These are phyloP conservation scores for Spiraea crenata DNA, from an alignment of 331 rosid genomes.

Conservation along the genomic window DNA sequence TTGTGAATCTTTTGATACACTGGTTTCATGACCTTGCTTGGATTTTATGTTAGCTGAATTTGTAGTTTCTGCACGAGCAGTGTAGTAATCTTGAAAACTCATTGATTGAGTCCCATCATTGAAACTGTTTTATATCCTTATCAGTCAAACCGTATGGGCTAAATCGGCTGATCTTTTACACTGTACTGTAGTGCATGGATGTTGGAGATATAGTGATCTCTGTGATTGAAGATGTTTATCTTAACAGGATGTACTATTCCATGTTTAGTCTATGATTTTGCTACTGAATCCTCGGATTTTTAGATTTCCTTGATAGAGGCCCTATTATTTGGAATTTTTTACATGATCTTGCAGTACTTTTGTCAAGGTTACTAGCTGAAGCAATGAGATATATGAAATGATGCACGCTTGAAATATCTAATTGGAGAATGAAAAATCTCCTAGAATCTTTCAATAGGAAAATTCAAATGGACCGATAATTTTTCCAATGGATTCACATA, in stretches of 20 bases:
- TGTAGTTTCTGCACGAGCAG: neutral
- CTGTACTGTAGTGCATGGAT: neutral
- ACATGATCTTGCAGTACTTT: neutral
- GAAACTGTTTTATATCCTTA: neutral
- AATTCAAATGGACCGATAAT: no score
- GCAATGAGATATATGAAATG: neutral
- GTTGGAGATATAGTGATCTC: neutral
- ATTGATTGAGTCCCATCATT: neutral
- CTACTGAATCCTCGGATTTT: neutral
- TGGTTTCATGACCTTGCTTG: neutral
- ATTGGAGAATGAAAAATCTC: neutral
- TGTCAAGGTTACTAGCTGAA: neutral
- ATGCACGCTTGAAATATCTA: neutral
- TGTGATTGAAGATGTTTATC: neutral
- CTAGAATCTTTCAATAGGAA: neutral
- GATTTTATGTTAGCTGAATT: neutral
- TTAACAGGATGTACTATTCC: neutral
- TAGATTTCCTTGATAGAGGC: neutral
- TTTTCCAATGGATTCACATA: no score
- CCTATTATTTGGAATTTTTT: neutral
- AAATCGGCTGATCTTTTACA: neutral
- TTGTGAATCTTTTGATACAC: neutral
- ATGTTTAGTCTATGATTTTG: neutral
- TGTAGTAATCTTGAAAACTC: neutral
- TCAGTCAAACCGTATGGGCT: neutral